A percentile compares a stretch with the other conserved stretches of the same genome.
Conservation (phyloP, 768 basidiomycete species). For the Auricularia auricula-judae region DNA sequence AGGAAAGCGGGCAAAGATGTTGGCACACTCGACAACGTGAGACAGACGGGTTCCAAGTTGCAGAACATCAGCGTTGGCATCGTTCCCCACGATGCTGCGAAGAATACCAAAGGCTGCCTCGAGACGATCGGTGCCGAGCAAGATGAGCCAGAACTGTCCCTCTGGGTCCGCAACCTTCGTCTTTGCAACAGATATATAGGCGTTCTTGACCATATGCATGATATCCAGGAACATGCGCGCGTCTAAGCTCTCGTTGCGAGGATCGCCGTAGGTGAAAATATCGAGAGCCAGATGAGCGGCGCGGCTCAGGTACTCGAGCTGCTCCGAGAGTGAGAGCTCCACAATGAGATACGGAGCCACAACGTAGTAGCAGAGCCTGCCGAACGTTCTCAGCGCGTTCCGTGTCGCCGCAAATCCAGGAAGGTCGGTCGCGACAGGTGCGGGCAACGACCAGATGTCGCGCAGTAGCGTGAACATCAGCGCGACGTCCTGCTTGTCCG, state of each 20-base stretch:
- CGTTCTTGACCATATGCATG: no score
- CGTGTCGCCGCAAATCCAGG: constrained; percentile 15
- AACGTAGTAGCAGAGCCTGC: no score
- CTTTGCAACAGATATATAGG: no score
- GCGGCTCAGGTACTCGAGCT: no score
- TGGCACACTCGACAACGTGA: constrained; percentile 21
- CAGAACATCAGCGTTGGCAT: constrained; percentile 7
- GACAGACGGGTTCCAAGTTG: constrained; percentile 20
- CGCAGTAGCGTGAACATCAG: constrained; percentile 17
- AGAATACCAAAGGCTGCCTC: constrained; percentile 12
- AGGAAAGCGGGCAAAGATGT: constrained; percentile 25
- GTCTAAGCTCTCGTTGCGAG: no score
- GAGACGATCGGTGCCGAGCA: constrained; percentile 4
- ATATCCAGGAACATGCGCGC: no score
- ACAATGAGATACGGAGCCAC: no score
- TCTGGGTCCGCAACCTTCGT: no score
- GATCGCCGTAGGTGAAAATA: no score
- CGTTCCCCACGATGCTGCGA: constrained; percentile 16
- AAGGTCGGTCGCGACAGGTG: neutral
- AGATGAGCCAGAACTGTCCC: no score
- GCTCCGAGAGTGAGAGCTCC: no score
- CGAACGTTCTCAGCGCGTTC: neutral
- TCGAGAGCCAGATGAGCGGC: no score
- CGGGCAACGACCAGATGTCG: constrained; percentile 17
- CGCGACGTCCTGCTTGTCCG: constrained; percentile 23